Conservation (phyloP, 257 asterid species). For the Sherardia arvensis region DNA sequence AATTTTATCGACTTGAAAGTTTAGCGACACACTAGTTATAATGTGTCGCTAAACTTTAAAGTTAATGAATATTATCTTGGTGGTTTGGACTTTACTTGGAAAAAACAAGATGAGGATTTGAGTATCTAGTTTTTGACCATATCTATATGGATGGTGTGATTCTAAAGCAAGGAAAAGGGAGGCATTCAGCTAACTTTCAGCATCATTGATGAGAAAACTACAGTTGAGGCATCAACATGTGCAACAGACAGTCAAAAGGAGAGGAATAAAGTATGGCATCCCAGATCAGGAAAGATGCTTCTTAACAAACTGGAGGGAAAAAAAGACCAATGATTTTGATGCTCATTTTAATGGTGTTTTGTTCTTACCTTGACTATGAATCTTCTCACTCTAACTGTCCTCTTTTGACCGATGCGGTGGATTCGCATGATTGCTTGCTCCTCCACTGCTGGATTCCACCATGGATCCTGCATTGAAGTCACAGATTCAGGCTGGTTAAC, state of each 20-base stretch:
- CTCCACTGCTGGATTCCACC: conserved; percentile 98
- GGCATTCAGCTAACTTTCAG: not conserved
- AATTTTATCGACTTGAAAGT: not conserved
- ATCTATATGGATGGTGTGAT: not conserved
- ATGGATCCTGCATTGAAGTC: conserved; percentile 51
- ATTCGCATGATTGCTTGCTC: conserved; percentile 92
- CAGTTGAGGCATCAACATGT: not conserved
- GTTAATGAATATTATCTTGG: no score
- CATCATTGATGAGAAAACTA: not conserved
- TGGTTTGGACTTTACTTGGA: not conserved
- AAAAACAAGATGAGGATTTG: not conserved
- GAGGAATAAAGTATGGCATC: not conserved
- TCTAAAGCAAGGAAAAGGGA: not conserved
- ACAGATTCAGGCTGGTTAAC: not conserved
- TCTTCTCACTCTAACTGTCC: conserved; percentile 68
- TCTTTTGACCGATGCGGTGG: conserved; percentile 79
- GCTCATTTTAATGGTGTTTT: not conserved
- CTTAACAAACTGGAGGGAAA: not conserved
- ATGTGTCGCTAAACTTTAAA: no score
- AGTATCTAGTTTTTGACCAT: conserved; percentile 11
- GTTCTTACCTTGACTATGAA: conserved; percentile 64
- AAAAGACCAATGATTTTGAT: not conserved
- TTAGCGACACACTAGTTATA: no score
- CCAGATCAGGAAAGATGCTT: not conserved
- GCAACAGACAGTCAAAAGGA: conserved; percentile 3